Evolutionary conservation across 1,139 yeast genomes (phyloP), one percentile per base, ranked within the genome.

Genomic region (Yamadazyma mexicana): DNA sequence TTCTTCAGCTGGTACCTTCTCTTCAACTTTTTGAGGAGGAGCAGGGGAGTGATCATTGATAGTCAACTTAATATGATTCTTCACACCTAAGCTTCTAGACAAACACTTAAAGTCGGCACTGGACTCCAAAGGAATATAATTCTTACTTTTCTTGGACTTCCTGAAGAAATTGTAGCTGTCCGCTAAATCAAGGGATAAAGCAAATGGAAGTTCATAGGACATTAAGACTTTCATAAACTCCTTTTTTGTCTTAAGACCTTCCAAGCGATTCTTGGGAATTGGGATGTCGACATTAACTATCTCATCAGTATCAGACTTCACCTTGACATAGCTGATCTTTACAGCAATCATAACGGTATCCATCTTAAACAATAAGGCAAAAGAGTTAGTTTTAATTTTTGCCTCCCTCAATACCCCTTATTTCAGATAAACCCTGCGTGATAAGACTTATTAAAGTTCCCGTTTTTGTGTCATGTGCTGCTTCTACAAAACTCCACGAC

Each of bases 31-130:
- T 3, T 14, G n/a, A 15, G n/a, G n/a, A n/a, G n/a, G n/a, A n/a
- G n/a, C 35, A 11, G 37, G 27, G 15, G 43, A 20, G 23, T 42
- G 44, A 32, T 63, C 70, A 37, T 50, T 51, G 38, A 66, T 52
- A 20, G 54, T 47, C 45, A 69, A 56, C 44, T 58, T 61, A 25
- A 68, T 53, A 40, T 62, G 67, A 40, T 60, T 66, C 51, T 72
- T 72, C n/a, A 71, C 77, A 43, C 64, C 60, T 48, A 72, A 61
- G 37, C 80, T 74, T 45, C 83, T 64, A 25, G 56, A 52, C 43
- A 79, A 58, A 12, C 73, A 61, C 46, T 61, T 68, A 53, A 73
- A 78, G 46, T 77, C 82, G 10, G 62, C 61, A 2, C 43, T 50
- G 4, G 62, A 39, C 29, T 64, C 67, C 51, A 79, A 62, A 8